Percentiles rank a stretch among this genome's conserved stretches.
These are phyloP conservation scores for Phytophthora rubi DNA, from an alignment of 352 stramenopile species.

Conservation along the genomic window DNA sequence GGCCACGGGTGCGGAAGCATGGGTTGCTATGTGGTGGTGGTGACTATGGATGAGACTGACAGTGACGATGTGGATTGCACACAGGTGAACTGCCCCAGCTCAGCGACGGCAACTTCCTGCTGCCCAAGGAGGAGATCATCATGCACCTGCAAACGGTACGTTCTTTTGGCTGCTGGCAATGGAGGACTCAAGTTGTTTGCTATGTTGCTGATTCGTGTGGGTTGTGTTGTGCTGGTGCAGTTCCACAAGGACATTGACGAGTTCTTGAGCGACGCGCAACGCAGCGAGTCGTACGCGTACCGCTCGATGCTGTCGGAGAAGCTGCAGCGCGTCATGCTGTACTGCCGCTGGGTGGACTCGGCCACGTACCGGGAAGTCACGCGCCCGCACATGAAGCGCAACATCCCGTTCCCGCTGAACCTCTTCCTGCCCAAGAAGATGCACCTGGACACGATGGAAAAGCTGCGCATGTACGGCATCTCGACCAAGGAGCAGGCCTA, in stretches of 20 bases:
- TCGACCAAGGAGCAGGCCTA: slow-evolving; percentile 82
- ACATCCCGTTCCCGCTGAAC: slow-evolving; percentile 85
- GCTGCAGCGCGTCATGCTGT: slow-evolving; percentile 81
- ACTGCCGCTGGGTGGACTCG: slow-evolving; percentile 86
- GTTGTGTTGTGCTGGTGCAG: slow-evolving; percentile 17
- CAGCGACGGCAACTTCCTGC: slow-evolving; percentile 86
- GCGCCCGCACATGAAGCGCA: slow-evolving; percentile 78
- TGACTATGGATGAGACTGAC: neutral
- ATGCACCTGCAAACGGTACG: slow-evolving; percentile 85
- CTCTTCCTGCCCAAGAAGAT: slow-evolving; percentile 88
- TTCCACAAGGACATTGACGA: slow-evolving; percentile 87
- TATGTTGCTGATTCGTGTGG: neutral
- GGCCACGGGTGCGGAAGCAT: slow-evolving; percentile 56
- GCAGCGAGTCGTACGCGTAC: slow-evolving; percentile 86
- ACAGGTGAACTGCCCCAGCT: slow-evolving; percentile 80
- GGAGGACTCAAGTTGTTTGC: neutral
- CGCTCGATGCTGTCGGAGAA: slow-evolving; percentile 85
- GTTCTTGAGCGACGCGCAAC: slow-evolving; percentile 69
- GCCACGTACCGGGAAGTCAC: slow-evolving; percentile 88
- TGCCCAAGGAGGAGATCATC: slow-evolving; percentile 86
- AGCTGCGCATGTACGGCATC: slow-evolving; percentile 62
- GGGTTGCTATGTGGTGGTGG: neutral
- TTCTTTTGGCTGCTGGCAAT: neutral
- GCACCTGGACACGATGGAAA: slow-evolving; percentile 70
- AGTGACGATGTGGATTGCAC: neutral